Evolutionary conservation across 2,329 filamentous ascomycete species (phyloP).

Genomic region (Fonsecaea pedrosoi): DNA sequence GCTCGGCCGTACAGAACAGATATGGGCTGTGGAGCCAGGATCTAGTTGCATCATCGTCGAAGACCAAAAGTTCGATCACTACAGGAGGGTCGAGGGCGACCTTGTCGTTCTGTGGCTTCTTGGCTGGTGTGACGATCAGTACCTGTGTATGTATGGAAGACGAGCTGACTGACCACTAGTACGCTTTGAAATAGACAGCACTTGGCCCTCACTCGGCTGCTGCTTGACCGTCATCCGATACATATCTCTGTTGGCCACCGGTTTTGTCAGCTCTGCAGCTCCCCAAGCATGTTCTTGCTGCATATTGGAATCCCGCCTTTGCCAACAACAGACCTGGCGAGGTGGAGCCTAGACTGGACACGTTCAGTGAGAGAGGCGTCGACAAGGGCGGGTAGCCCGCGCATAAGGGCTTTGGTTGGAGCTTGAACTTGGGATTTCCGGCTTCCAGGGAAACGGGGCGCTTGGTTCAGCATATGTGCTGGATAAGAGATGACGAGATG

Average conservation of each 20-base stretch:
- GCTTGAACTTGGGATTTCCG: not conserved
- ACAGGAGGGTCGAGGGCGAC: constrained; percentile 24
- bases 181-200: constrained; percentile 10
- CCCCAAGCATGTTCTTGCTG: constrained; percentile 12
- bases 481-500: not conserved
- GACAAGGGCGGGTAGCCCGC: not conserved
- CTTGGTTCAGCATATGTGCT: not conserved
- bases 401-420: not conserved
- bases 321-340: constrained; percentile 22
- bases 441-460: not conserved
- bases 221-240: constrained; percentile 21
- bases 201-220: constrained; percentile 15
- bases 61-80: constrained; percentile 18
- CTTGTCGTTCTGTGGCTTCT: constrained; percentile 14
- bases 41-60: constrained; percentile 14
- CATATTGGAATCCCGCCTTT: constrained; percentile 13
- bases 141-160: not conserved
- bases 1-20: constrained; percentile 19
- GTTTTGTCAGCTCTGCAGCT: constrained; percentile 18
- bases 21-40: constrained; percentile 23
- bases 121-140: not conserved
- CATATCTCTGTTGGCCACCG: constrained; percentile 9
- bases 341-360: constrained; percentile 7
- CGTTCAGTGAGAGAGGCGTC: not conserved
- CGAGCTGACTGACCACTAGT: not conserved